Base-by-base conservation (phyloP, 2,329 filamentous ascomycete genomes). In the Colletotrichum sp. region DNA sequence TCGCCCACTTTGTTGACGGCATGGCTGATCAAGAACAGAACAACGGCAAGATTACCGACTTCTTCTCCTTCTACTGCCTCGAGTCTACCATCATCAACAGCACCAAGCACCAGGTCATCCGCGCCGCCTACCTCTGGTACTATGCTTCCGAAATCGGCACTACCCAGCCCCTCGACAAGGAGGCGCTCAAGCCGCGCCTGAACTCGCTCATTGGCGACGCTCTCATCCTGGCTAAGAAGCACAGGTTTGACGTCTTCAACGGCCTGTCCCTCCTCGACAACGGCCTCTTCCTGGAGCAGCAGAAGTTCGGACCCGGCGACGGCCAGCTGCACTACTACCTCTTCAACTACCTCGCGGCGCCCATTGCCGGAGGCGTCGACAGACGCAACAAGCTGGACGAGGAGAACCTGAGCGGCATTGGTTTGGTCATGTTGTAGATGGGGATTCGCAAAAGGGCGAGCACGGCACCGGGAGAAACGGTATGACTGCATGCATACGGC, bases 281-380 rank as follows among this genome's bases (percentile, higher is more conserved):
- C 84, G 94, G 93, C 1, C 90, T 98, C 25, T 98, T 99, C 90
- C 89, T 99, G 8, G 93, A 96, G 82, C 91, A 98, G 79, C 95
- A 98, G 82, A 98, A 98, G 85, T 99, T 98, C 81, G 97, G 96
- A 60, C 93, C 94, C 7, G 97, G 97, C 36, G 97, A 99, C 83
- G 97, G 97, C 63, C 95, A 97, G 84, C 89, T 99, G 80, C 96
- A 99, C 85, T 99, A 96, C 87, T 99, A 99, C 85, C 89, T 99
- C 36, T 99, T 98, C 90, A 99, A 99, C 86, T 99, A 98, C 88
- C 93, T 95, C 73, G 95, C 95, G 15, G 93, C 94, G 76, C 92
- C 93, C n/a, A 94, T 99, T 81, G 88, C 92, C 1, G 96, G 97
- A 65, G 97, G 97, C 27, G 93, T 98, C 59, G 93, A 98, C 83